phyloP scores from a whole-genome alignment of 2,329 filamentous ascomycete species.

The Helminthosporium solani region DNA sequence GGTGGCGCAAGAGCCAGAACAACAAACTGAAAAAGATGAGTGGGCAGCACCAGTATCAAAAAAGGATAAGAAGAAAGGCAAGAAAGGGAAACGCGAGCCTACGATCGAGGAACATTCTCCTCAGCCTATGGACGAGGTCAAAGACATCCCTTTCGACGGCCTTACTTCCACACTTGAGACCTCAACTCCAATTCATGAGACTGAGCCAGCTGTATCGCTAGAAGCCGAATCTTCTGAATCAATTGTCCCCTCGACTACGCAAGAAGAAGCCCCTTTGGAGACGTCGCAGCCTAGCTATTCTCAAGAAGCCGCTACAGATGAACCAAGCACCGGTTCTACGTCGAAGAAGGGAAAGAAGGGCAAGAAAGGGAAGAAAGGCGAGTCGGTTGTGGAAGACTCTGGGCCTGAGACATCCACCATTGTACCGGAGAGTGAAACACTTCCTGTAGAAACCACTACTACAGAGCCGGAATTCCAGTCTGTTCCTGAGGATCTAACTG shows the following conservation, averaged over 20 bases:
- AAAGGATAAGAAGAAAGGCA: constrained; percentile 31
- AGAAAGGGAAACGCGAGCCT: constrained; percentile 29
- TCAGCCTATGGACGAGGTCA: constrained; percentile 4
- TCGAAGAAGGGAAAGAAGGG: constrained; percentile 19
- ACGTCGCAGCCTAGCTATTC: constrained; percentile 4
- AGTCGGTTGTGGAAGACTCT: constrained; percentile 11
- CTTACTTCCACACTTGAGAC: not conserved
- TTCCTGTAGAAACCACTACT: not conserved
- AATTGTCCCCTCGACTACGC: not conserved
- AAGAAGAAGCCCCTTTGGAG: not conserved
- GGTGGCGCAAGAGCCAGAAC: not conserved
- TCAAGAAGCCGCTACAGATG: constrained; percentile 8
- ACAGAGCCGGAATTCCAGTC: not conserved
- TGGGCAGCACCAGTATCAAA: constrained; percentile 22
- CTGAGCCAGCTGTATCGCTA: not conserved
- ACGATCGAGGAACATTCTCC: not conserved
- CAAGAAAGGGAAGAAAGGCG: constrained; percentile 19
- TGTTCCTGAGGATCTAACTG: constrained; percentile 6
- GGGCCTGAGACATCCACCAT: constrained; percentile 4
- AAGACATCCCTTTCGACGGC: not conserved
- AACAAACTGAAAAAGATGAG: not conserved
- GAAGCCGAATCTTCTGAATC: not conserved
- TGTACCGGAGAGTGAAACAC: not conserved
- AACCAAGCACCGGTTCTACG: constrained; percentile 1
- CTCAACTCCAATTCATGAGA: not conserved